Evolutionary conservation across 2,329 filamentous ascomycete genomes (phyloP).

Genomic region (Sporothrix phasma): DNA sequence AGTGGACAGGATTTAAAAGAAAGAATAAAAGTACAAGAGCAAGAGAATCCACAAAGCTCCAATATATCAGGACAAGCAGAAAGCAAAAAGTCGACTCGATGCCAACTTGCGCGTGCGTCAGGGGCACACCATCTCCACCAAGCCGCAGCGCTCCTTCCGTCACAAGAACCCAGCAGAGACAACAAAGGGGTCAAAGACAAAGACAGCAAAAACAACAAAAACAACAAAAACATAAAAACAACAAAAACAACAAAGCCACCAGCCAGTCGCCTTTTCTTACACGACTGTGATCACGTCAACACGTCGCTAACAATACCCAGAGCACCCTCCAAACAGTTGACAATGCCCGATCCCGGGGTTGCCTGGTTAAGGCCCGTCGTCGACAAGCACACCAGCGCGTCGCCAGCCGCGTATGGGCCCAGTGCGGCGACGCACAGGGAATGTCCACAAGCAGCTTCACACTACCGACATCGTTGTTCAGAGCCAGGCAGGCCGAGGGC

Average conservation of each 20-base stretch:
- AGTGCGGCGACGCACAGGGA: conserved; percentile 13
- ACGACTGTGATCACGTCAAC: too few species aligned
- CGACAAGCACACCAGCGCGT: conserved; percentile 11
- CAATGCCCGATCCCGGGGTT: conserved; percentile 10
- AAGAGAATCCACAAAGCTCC: too few species aligned
- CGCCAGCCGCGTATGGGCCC: conserved; percentile 14
- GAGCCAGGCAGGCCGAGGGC: conserved; percentile 12
- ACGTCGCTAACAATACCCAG: conserved; percentile 7
- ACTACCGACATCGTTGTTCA: neutral
- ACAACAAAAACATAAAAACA: neutral
- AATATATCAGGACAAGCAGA: too few species aligned
- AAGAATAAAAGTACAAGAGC: too few species aligned
- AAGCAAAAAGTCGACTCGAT: too few species aligned
- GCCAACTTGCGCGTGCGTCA: too few species aligned
- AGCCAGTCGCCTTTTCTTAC: neutral
- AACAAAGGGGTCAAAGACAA: too few species aligned
- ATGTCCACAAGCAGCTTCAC: neutral
- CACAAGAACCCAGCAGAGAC: too few species aligned
- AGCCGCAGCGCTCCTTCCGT: too few species aligned
- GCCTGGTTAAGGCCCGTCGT: neutral
- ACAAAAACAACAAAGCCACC: neutral
- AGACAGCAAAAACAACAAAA: too few species aligned
- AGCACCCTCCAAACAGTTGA: conserved; percentile 12
- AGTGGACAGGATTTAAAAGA: too few species aligned
- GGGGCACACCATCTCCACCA: too few species aligned